These are phyloP conservation scores for Suillus plorans DNA, from an alignment of 768 basidiomycete species.

Conservation along the genomic window DNA sequence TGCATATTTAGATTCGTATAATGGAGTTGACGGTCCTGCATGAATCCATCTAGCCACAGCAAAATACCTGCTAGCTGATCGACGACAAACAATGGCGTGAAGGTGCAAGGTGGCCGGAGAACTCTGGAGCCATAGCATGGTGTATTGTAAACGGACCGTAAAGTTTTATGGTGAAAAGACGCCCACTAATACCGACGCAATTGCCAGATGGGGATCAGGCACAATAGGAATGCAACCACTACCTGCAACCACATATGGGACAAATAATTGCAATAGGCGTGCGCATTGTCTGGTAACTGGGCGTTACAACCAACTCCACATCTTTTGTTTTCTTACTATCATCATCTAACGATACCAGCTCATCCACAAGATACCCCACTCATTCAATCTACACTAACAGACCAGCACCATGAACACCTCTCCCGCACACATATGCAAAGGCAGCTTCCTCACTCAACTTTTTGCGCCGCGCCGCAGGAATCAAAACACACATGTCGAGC, in stretches of 20 bases:
- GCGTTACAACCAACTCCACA: conserved; percentile 6
- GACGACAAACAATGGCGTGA: neutral
- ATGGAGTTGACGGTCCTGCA: conserved; percentile 4
- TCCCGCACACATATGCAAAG: conserved; percentile 3
- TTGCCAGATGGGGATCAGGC: conserved; percentile 8
- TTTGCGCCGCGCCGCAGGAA: conserved; percentile 12
- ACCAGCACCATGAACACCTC: conserved; percentile 2
- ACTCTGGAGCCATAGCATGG: neutral
- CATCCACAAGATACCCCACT: conserved; percentile 3
- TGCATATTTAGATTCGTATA: conserved; percentile 56
- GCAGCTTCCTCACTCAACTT: conserved; percentile 16
- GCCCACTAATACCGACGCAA: neutral
- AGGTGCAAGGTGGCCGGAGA: neutral
- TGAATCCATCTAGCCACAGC: conserved; percentile 17
- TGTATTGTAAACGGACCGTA: neutral
- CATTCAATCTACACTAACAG: conserved; percentile 11
- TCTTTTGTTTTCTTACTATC: conserved; percentile 10
- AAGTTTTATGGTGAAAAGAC: neutral
- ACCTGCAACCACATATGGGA: neutral
- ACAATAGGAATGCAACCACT: conserved; percentile 12
- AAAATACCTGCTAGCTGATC: conserved; percentile 3
- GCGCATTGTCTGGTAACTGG: conserved; percentile 8
- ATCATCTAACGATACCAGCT: conserved; percentile 8
- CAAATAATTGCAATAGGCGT: conserved; percentile 3
- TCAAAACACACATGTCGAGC: conserved; percentile 3